These are phyloP conservation scores for Oropetium thomaeum DNA, from an alignment of 176 grass and related monocot genomes.

Conservation along the genomic window DNA sequence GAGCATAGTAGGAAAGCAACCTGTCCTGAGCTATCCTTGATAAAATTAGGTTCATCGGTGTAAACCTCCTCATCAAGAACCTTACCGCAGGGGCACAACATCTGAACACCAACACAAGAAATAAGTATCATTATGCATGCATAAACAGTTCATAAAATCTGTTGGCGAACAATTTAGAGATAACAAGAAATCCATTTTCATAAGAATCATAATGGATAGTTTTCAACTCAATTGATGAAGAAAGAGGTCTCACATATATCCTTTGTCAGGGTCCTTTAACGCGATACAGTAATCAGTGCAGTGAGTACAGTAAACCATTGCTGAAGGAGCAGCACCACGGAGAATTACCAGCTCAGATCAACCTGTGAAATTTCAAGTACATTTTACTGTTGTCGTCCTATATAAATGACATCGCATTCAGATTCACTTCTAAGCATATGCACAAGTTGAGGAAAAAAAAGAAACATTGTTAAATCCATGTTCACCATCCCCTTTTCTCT, in stretches of 20 bases:
- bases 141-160: not conserved
- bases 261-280: constrained; percentile 49
- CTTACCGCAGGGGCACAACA: constrained; percentile 56
- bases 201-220: not conserved
- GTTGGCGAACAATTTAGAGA: too few relatives aligned
- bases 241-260: constrained; percentile 47
- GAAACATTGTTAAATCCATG: too few relatives aligned
- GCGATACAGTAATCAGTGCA: constrained; percentile 36
- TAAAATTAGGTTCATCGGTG: constrained; percentile 34
- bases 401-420: too few relatives aligned
- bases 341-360: constrained; percentile 1
- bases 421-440: too few relatives aligned
- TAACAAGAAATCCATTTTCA: not conserved
- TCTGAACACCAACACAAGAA: constrained; percentile 40
- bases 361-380: constrained; percentile 16
- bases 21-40: constrained; percentile 36
- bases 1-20: constrained; percentile 29
- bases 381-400: too few relatives aligned
- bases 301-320: constrained; percentile 63
- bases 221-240: constrained; percentile 5
- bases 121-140: not conserved
- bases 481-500: too few relatives aligned
- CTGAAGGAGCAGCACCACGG: not conserved
- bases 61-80: constrained; percentile 62
- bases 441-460: too few relatives aligned